phyloP scores from a whole-genome alignment of 805 yeast species.

The Phaffomyces opuntiae region DNA sequence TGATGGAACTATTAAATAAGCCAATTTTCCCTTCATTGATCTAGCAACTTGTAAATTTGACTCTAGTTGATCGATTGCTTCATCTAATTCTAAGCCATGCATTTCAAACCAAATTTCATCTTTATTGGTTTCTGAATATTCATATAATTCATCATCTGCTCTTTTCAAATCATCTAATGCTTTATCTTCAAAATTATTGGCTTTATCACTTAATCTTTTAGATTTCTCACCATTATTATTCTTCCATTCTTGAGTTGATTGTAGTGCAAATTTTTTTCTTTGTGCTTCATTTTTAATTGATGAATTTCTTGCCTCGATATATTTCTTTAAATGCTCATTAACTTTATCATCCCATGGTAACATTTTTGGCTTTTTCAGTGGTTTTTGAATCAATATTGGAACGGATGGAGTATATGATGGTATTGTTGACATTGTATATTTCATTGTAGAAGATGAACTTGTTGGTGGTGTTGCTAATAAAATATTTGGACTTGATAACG shows the following conservation, averaged over 20 bases:
- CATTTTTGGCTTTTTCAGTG: slow-evolving; percentile 15
- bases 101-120: slow-evolving; percentile 24
- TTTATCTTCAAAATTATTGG: slow-evolving; percentile 15
- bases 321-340: slow-evolving; percentile 9
- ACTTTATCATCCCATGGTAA: slow-evolving; percentile 20
- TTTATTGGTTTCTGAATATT: slow-evolving; percentile 13
- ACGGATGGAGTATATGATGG: slow-evolving; percentile 1
- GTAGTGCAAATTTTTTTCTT: slow-evolving; percentile 20
- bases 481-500: too few relatives aligned
- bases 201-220: slow-evolving; percentile 22
- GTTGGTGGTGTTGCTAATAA: slow-evolving; percentile 1
- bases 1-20: slow-evolving; percentile 21
- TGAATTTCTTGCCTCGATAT: slow-evolving; percentile 9
- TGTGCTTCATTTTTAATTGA: slow-evolving; percentile 19
- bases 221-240: slow-evolving; percentile 20
- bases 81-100: slow-evolving; percentile 23
- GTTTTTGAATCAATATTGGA: slow-evolving; percentile 11
- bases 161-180: slow-evolving; percentile 14
- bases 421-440: background rate
- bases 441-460: background rate
- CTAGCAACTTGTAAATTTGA: slow-evolving; percentile 11
- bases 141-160: slow-evolving; percentile 23
- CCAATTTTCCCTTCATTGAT: slow-evolving; percentile 9
- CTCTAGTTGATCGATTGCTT: slow-evolving; percentile 20
- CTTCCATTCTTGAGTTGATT: slow-evolving; percentile 23